phyloP scores from a whole-genome alignment of 352 stramenopile species.

The Globisporangium takayamanum region DNA sequence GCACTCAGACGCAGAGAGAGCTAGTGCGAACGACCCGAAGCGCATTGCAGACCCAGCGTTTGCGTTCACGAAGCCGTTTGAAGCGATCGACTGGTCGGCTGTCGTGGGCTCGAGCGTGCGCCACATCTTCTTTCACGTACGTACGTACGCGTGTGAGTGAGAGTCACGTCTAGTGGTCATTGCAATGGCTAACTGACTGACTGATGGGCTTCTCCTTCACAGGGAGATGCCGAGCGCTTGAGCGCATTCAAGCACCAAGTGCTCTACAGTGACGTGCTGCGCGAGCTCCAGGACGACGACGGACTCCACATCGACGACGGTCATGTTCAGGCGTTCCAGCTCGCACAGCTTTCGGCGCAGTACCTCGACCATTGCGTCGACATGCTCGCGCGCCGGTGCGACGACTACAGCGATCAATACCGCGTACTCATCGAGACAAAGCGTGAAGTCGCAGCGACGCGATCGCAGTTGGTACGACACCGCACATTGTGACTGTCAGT shows the following conservation, averaged over 20 bases:
- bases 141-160: background rate
- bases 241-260: conserved; percentile 43
- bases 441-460: conserved; percentile 15
- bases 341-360: conserved; percentile 56
- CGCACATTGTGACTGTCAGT: background rate
- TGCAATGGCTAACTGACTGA: background rate
- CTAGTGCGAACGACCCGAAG: background rate
- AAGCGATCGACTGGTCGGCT: conserved; percentile 48
- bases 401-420: conserved; percentile 37
- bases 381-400: conserved; percentile 24
- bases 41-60: conserved; percentile 48
- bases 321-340: conserved; percentile 40
- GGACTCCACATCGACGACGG: conserved; percentile 44
- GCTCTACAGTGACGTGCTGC: conserved; percentile 42
- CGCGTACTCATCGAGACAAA: conserved; percentile 12
- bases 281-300: conserved; percentile 43
- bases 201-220: background rate
- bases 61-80: conserved; percentile 37
- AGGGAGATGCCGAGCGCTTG: conserved; percentile 55
- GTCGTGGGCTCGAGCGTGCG: conserved; percentile 48
- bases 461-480: conserved; percentile 23
- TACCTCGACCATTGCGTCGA: conserved; percentile 62
- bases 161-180: background rate
- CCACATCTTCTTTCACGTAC: conserved; percentile 61
- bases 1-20: background rate